These are phyloP conservation scores for Trypanosoma cruzi DNA, from an alignment of 208 protist genomes.

Conservation along the genomic window DNA sequence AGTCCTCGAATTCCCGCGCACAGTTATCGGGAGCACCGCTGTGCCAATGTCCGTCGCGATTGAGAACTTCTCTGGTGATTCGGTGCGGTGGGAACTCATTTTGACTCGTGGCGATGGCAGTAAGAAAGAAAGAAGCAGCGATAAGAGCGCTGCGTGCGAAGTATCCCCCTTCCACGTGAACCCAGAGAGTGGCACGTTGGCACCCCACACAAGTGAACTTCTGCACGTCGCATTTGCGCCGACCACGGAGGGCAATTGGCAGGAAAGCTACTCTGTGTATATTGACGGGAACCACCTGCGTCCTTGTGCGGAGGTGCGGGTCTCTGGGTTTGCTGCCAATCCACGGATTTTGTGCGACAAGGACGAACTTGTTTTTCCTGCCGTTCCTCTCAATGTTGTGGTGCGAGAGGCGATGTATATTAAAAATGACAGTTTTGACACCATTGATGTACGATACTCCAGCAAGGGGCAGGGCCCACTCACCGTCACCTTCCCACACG, in stretches of 20 bases:
- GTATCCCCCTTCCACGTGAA: conserved; percentile 66
- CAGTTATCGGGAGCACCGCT: conserved; percentile 56
- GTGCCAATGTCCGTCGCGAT: conserved; percentile 45
- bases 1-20: conserved; percentile 46
- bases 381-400: conserved; percentile 81
- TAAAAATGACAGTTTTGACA: conserved; percentile 94
- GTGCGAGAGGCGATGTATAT: conserved; percentile 76
- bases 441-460: conserved; percentile 81
- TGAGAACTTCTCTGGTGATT: conserved; percentile 38
- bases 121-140: background rate
- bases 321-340: conserved; percentile 64
- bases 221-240: conserved; percentile 84
- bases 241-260: conserved; percentile 28
- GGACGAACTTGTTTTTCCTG: conserved; percentile 80
- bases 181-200: conserved; percentile 53
- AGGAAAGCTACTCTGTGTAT: conserved; percentile 49
- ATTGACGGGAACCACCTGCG: conserved; percentile 42
- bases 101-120: background rate
- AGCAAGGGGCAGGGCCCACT: conserved; percentile 67
- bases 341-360: conserved; percentile 84
- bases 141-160: background rate
- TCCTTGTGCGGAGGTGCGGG: conserved; percentile 58
- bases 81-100: conserved; percentile 29
- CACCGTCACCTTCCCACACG: conserved; percentile 79
- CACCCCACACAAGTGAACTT: conserved; percentile 37